A percentile compares a stretch with the other conserved stretches of the same genome.
Evolutionary conservation across 1,284 basidiomycete species (phyloP).

Genomic region (Cutaneotrichosporon cutaneum): DNA sequence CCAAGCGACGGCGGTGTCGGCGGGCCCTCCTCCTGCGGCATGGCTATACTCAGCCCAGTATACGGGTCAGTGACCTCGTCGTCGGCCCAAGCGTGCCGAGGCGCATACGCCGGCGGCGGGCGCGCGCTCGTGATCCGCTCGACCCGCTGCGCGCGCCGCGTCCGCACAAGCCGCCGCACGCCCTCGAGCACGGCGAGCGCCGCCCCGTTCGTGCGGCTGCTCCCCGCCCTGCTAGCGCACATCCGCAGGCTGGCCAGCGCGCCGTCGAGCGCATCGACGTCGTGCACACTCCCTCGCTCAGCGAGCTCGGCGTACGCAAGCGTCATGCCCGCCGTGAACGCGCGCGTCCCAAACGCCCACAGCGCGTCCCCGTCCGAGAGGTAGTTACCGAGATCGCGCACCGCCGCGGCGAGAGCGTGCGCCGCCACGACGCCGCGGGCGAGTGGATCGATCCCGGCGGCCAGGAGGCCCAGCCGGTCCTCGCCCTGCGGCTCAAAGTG

Average conservation of each 20-base stretch:
- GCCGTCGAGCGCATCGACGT: neutral
- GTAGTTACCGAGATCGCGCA: conserved; percentile 4
- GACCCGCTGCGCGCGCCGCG: neutral
- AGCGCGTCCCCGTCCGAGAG: conserved; percentile 7
- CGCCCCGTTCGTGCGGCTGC: neutral
- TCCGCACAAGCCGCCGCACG: neutral
- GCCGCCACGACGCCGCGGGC: neutral
- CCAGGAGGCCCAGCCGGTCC: neutral
- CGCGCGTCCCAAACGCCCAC: neutral
- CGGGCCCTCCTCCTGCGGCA: neutral
- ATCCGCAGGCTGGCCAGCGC: neutral
- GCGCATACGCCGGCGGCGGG: neutral
- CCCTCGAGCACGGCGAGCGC: conserved; percentile 9
- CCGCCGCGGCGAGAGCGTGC: neutral
- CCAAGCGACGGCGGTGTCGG: neutral
- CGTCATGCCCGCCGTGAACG: conserved; percentile 9
- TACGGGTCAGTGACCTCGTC: conserved; percentile 6
- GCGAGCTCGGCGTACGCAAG: conserved; percentile 12
- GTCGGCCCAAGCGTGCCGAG: neutral
- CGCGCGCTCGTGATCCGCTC: neutral
- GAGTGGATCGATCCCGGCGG: neutral
- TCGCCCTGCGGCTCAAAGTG: neutral
- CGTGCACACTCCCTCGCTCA: neutral
- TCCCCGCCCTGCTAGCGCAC: neutral
- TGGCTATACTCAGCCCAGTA: neutral